Base-by-base conservation (phyloP, 805 yeast genomes). In the Groenewaldozyma tartarivorans region DNA sequence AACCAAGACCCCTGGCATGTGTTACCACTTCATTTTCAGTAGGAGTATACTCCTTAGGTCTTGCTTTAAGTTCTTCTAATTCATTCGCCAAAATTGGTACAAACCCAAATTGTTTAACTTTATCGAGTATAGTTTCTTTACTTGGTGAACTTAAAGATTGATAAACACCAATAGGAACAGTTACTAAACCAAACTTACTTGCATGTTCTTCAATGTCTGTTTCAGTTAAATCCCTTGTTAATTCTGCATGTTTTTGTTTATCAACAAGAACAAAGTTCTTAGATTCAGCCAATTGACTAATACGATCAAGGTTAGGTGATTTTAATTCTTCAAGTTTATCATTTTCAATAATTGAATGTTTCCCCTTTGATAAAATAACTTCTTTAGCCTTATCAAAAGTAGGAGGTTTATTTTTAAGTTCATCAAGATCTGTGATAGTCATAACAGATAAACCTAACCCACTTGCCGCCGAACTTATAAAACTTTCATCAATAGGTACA, bases 1-100 rank as follows among this genome's bases (percentile, higher is more conserved):
- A 48, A 1, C 68, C 71, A 20, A 62, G 48, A 9, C 54, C 54
- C 11, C 48, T 47, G 11, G 67, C 64, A 22, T 44, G 52, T 4
- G 52, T 42, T 39, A 40, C 52, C n/a, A 71, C 30, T 24, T 48
- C 49, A 5, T 48, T 54, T 5, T 24, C 31, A 3, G 53, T 20
- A n/a, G 55, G 55, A 16, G 36, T 34, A 20, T 35, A 44, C 32
- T 40, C 47, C 20, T 38, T 45, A 5, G 53, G 53, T 4, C 53
- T 38, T 4, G 42, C 6, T 2, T 40, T 29, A 20, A 50, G 42
- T 19, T 46, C 50, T 5, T 41, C 39, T 29, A 36, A 42, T 21
- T 42, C 53, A 3, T 38, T 45, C 35, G 39, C 30, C n/a, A 27
- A 24, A 19, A 51, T 20, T 17, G 45, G 45, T 9, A 40, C 46